Evolutionary conservation across 1,139 yeast genomes (phyloP), one percentile per base, ranked within the genome.

Genomic region (Taphrina deformans): DNA sequence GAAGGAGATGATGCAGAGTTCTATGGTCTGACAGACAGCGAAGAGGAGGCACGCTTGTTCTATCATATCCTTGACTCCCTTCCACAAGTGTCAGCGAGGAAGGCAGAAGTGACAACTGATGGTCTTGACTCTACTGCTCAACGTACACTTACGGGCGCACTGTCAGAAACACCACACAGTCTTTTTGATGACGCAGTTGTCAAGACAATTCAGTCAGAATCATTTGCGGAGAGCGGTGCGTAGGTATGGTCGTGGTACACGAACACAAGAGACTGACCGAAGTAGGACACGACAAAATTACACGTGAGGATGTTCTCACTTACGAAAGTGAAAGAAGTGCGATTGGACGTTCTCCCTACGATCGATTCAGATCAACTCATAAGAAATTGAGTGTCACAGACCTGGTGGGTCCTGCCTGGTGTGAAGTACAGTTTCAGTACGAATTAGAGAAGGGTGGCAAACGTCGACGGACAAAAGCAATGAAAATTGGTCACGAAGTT

Each of bases 301-400:
- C 62, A 14, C 46, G 35, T 2, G 45, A 45, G 48, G 62, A 58
- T n/a, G 26, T 58, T 18, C 45, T 21, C 14, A 41, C 31, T 21
- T 14, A 44, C n/a, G 62, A 58, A 18, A 7, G 16, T 7, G 38
- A 45, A 14, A 35, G 62, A 35, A 23, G 14, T n/a, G 18, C n/a
- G 12, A 14, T 45, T 23, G 33, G 18, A 14, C 27, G 10, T 4
- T 29, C 65, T 3, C 65, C 65, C 14, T 33, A 16, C 38, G 45
- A 51, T 16, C 46, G 59, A 3, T 51, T 52, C 27, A 33, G 65
- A 16, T 23, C 62, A 14, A 35, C n/a, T 4, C 40, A 31, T 18
- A 52, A 61, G 44, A 45, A 40, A 12, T 35, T 62, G n/a, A 55
- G 62, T 26, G n/a, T 71, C 55, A 9, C 74, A 72, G 46, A 70